Evolutionary conservation across 2,329 filamentous ascomycete species (phyloP), one percentile per base, ranked within the genome.

Genomic region (Diplodia intermedia): DNA sequence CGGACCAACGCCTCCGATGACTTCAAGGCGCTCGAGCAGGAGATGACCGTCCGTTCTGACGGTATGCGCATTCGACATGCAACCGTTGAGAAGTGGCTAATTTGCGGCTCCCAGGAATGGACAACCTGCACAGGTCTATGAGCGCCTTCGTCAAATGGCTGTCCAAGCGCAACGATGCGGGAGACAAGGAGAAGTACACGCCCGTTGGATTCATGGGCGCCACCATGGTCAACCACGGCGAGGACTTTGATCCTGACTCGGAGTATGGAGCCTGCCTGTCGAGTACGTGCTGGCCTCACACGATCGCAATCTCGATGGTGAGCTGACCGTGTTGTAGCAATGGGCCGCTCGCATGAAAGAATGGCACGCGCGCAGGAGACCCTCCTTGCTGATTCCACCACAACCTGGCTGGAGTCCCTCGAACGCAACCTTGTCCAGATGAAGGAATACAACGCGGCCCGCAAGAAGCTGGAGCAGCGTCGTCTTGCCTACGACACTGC

Each of bases 401-500:
- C 88, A 40, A 91, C 87, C 77, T 97, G 94, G 94, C 85, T 97
- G 68, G 93, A 97, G 78, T 93, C 91, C n/a, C 83, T 97, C 26
- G 94, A 98, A 79, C 86, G 93, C 72, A 96, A 91, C 31, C 81
- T 97, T 65, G 90, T 92, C 43, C 95, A 97, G 86, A 94, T 98
- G 92, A 97, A 97, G 79, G 95, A 98, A 76, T 98, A 97, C 75
- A 93, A 97, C 86, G 91, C 94, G 85, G 66, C 94, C 62, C 91
- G 94, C 76, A 97, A 95, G 87, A 97, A 97, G 87, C 90, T 98
- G 71, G 95, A 98, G 78, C 91, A 85, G 75, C 90, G 94, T 69
- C 89, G 94, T 69, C 85, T 98, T 68, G 93, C 93, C 71, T 97
- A 97, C 79, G 94, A 98, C 78, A 91, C 94, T 40, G 94, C 91